These are phyloP conservation scores for Amaranthus cruentus DNA, from an alignment of 148 eudicot genomes.

Conservation along the genomic window DNA sequence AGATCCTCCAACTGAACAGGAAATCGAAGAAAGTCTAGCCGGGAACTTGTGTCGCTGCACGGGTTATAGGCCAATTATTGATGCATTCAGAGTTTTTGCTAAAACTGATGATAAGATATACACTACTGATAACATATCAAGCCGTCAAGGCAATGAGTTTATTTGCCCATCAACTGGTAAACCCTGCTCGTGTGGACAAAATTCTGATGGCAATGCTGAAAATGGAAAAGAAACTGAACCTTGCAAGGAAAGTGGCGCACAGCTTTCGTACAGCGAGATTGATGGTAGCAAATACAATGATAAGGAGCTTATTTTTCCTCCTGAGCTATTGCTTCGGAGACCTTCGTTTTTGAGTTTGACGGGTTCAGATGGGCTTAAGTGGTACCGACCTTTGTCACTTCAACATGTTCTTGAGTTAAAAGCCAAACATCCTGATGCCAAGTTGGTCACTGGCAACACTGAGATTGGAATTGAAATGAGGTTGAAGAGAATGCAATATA, in stretches of 20 bases:
- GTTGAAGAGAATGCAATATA: conserved; percentile 71
- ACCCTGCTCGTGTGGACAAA: conserved; percentile 85
- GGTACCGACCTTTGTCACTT: conserved; percentile 75
- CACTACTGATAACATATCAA: conserved; percentile 34
- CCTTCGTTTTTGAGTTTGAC: conserved; percentile 46
- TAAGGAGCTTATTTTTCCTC: conserved; percentile 93
- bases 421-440: conserved; percentile 71
- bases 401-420: conserved; percentile 78
- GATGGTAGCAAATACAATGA: conserved; percentile 72
- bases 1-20: conserved; percentile 70
- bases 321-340: conserved; percentile 69
- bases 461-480: conserved; percentile 96
- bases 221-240: conserved; percentile 18
- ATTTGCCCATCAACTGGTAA: conserved; percentile 93
- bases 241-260: conserved; percentile 30
- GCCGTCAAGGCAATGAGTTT: conserved; percentile 42
- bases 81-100: conserved; percentile 92
- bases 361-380: conserved; percentile 74
- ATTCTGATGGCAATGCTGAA: conserved; percentile 27
- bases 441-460: conserved; percentile 77
- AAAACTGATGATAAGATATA: conserved; percentile 73
- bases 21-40: conserved; percentile 94
- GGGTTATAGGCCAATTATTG: conserved; percentile 90
- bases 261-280: conserved; percentile 58
- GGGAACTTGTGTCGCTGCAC: conserved; percentile 99